Evolutionary conservation across 495 filamentous ascomycete species (phyloP).

Genomic region (Aspergillus indologenus): DNA sequence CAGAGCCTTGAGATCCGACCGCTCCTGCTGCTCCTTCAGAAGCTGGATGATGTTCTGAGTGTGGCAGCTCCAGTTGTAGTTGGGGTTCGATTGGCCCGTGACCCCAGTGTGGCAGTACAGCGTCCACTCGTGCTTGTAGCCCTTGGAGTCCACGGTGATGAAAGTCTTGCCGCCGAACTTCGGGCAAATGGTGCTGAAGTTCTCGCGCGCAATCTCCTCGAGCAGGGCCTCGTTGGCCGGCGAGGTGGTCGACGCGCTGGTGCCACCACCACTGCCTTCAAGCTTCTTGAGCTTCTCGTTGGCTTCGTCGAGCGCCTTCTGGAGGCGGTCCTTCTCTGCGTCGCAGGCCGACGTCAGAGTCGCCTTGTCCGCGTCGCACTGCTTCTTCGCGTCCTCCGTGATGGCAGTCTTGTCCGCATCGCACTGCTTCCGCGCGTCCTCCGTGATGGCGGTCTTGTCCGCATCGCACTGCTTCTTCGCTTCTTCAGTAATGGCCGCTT

Average conservation of each 20-base stretch:
- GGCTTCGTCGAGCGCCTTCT: constrained; percentile 2
- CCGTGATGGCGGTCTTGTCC: no score
- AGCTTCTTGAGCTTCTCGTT: constrained; percentile 2
- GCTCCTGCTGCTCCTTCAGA: not conserved
- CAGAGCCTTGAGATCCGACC: not conserved
- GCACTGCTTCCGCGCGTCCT: no score
- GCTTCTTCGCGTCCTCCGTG: no score
- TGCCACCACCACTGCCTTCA: not conserved
- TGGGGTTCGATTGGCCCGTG: not conserved
- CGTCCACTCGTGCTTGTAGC: constrained; percentile 1
- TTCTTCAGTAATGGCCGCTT: no score
- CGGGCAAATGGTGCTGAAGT: not conserved
- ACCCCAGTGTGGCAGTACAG: not conserved
- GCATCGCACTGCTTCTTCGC: no score
- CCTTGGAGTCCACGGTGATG: not conserved
- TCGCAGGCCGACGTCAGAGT: no score
- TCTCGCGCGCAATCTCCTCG: constrained; percentile 1
- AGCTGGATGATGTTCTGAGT: constrained; percentile 1
- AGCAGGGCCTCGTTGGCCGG: not conserved
- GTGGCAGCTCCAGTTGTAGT: not conserved
- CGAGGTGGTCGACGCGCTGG: not conserved
- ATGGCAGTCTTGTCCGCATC: no score
- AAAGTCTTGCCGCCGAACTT: not conserved
- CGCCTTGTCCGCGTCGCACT: no score
- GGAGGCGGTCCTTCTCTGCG: not conserved